These are phyloP conservation scores for Acanthamoeba castellanii DNA, from an alignment of 208 protist species.

Conservation along the genomic window DNA sequence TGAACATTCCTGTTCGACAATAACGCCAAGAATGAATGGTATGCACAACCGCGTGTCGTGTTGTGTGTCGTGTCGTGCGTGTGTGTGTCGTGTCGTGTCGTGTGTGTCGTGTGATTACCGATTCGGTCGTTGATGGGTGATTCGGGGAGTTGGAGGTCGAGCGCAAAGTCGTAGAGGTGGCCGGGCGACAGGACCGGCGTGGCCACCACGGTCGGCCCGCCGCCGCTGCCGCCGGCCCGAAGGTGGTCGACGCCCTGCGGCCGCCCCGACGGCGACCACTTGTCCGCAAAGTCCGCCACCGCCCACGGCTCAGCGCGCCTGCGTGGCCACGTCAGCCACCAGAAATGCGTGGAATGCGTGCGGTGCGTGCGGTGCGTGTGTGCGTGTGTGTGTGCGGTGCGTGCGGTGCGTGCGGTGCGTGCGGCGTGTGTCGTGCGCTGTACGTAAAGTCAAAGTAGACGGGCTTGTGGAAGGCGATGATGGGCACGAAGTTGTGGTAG, in stretches of 20 bases:
- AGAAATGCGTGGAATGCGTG: neutral
- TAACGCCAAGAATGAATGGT: no score
- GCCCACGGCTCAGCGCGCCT: slow-evolving; percentile 5
- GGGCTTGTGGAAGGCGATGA: slow-evolving; percentile 52
- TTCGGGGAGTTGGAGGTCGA: slow-evolving; percentile 23
- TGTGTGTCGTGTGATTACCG: neutral
- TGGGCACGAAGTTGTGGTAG: slow-evolving; percentile 66
- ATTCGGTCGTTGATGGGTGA: slow-evolving; percentile 15
- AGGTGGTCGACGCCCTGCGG: no score
- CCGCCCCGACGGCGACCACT: neutral
- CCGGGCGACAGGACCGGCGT: neutral
- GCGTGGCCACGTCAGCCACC: neutral
- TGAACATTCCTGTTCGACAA: slow-evolving; percentile 19
- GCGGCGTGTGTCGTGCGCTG: neutral
- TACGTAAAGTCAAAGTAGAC: slow-evolving; percentile 48
- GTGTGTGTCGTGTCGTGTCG: neutral
- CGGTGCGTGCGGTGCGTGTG: no score
- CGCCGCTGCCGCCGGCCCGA: no score
- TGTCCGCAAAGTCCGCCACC: slow-evolving; percentile 37
- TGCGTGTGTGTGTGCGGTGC: no score
- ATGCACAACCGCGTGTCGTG: no score
- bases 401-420: no score
- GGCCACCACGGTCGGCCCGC: neutral
- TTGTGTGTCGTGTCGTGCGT: no score
- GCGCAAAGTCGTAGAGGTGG: slow-evolving; percentile 51